Conservation (phyloP, 192 early-diverging fungal genomes). For the Backusella tarrabulga region DNA sequence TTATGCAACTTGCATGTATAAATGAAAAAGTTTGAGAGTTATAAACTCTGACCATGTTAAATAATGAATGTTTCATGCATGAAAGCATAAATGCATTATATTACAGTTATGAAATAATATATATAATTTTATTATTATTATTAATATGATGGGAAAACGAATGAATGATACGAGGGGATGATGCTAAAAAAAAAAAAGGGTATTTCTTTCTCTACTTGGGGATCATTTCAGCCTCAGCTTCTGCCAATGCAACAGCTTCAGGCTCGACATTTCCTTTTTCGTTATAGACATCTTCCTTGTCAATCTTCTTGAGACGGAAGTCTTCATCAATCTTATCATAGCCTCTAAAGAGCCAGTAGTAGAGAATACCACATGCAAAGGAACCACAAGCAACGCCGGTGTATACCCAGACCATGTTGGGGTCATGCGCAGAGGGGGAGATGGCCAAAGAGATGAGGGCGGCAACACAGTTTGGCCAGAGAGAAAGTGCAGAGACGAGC, state of each 20-base stretch:
- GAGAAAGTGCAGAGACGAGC: constrained; percentile 57
- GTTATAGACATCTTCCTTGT: neutral
- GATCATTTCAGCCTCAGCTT: constrained; percentile 23
- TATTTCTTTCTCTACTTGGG: neutral
- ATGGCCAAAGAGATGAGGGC: constrained; percentile 59
- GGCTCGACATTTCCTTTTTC: neutral
- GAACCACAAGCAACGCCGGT: constrained; percentile 44
- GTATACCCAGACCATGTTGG: constrained; percentile 56
- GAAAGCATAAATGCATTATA: neutral
- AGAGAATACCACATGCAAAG: constrained; percentile 40
- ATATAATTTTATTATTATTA: too few relatives aligned
- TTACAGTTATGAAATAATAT: too few relatives aligned
- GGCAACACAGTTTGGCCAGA: constrained; percentile 57
- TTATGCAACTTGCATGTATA: neutral
- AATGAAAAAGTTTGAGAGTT: neutral
- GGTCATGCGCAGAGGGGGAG: constrained; percentile 49
- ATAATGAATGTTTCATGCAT: neutral
- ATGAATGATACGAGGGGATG: too few relatives aligned
- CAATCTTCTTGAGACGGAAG: constrained; percentile 9
- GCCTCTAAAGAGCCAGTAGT: constrained; percentile 51
- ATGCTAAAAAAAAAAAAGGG: neutral
- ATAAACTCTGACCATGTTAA: neutral
- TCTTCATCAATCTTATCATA: constrained; percentile 50
- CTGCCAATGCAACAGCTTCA: neutral
- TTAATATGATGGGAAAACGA: too few relatives aligned